Evolutionary conservation across 768 basidiomycete genomes (phyloP), one percentile per base, ranked within the genome.

Genomic region (Serendipita sp.): DNA sequence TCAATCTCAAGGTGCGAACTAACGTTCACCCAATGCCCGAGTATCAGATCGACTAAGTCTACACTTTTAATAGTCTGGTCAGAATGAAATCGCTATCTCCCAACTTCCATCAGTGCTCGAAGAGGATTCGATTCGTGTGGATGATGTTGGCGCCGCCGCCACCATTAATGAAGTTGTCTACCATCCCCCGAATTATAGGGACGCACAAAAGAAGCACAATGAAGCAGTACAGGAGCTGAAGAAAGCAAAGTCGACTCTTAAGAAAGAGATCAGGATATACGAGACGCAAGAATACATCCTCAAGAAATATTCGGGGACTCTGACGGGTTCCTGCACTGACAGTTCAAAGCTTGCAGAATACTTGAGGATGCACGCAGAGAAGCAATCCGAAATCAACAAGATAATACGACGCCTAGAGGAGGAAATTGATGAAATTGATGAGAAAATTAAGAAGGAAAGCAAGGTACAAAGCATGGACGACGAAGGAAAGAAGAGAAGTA

Each of bases 141-240:
- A 80, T 58, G 80, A 80, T 2, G 73, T 81, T 15, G 76, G 75
- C 2, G 72, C 74, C 34, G 72, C 74, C 32, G 78, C 78, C 3
- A 78, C 79, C 65, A 74, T 85, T 5, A 77, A 78, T 66, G 83
- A 83, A 70, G 79, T 84, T 38, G 77, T 80, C n/a, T 82, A 79
- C 71, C 56, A 32, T 45, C 63, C 75, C 18, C 64, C 75, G 34
- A 75, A 76, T 67, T 66, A 68, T 24, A 71, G 78, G 18, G 1
- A 18, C 2, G 44, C 44, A 3, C n/a, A 18, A 1, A 41, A 64
- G 15, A 64, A 54, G 11, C 45, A 65, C 18, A 41, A 53, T 11
- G 24, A 53, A n/a, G 2, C 48, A 10, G 48, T 65, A n/a, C 1
- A 54, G 34, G 48, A 53, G 30, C 64, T 65, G 3, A 18, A 53